Evolutionary conservation across 441 rosid species (phyloP).

Genomic region (Pelargonium hybrid): DNA sequence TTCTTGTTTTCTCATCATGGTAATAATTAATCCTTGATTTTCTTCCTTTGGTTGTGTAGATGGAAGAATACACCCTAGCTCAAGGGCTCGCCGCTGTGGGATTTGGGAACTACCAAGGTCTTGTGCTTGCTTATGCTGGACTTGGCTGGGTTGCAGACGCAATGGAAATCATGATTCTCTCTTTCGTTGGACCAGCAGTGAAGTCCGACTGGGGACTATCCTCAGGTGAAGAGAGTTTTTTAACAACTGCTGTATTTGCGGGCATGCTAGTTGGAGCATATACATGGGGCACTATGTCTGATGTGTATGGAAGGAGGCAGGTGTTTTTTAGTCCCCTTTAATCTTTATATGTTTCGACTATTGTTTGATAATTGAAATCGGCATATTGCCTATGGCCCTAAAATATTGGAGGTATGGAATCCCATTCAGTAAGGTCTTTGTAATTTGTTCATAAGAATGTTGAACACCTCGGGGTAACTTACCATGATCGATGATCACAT

Average conservation of each 20-base stretch:
- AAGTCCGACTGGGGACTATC: slow-evolving; percentile 64
- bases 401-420: background rate
- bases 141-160: slow-evolving; percentile 93
- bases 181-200: slow-evolving; percentile 79
- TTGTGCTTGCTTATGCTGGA: slow-evolving; percentile 76
- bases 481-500: background rate
- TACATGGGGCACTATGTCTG: slow-evolving; percentile 84
- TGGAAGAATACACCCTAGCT: slow-evolving; percentile 70
- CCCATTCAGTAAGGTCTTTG: background rate
- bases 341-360: background rate
- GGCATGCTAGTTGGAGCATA: slow-evolving; percentile 90
- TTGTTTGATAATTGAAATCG: background rate
- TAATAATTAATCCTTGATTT: background rate
- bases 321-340: background rate
- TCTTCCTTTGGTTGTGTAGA: slow-evolving; percentile 17
- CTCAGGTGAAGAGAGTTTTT: slow-evolving; percentile 55
- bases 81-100: slow-evolving; percentile 71
- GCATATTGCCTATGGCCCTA: background rate
- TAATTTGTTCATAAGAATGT: background rate
- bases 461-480: background rate
- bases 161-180: slow-evolving; percentile 96
- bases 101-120: slow-evolving; percentile 71
- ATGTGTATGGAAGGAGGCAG: slow-evolving; percentile 71
- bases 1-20: background rate
- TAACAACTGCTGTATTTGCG: slow-evolving; percentile 69